Evolutionary conservation across 1,139 yeast genomes (phyloP), one percentile per base, ranked within the genome.

Genomic region (Pichia norvegensis): DNA sequence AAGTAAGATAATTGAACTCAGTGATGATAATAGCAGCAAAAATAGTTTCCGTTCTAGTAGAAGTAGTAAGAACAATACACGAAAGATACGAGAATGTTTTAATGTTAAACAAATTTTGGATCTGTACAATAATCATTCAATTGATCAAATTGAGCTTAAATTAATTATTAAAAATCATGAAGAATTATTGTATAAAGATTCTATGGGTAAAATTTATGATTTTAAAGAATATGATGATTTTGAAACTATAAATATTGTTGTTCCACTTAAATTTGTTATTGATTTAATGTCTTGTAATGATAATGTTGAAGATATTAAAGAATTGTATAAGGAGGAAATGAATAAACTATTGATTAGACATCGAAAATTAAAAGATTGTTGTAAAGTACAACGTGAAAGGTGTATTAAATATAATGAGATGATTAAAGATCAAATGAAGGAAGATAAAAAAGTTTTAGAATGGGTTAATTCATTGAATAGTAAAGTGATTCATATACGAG

Each of bases 361-460:
- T 36, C 16, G 25, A n/a, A 29, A 20, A 29, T 23, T 46, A 8
- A 46, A 46, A 22, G 23, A 25, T 3, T 44, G 33, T 25, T 40
- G 43, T 39, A 41, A 43, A 14, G 27, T 35, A 10, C 25, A 41
- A 25, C 29, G 46, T 8, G 25, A 23, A 9, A 41, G 40, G 13
- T 39, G 41, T 29, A 20, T 33, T 4, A 33, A 41, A 40, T 41
- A 38, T 37, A 17, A 31, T n/a, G 36, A 22, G 4, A 27, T 35
- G 17, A 27, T 41, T 11, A 27, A 41, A 11, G 14, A 33, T 29
- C 19, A 35, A 8, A 23, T 19, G 11, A 29, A 41, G 11, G 19
- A 35, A 4, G 46, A 46, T 38, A 27, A 29, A 20, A 31, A 38
- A 19, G 33, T 42, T 13, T 43, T 43, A 43, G 35, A 38, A 19